Percentiles rank a stretch among this genome's conserved stretches.
phyloP scores from a whole-genome alignment of 306 rosid genomes.

The Ziziphus jujuba region DNA sequence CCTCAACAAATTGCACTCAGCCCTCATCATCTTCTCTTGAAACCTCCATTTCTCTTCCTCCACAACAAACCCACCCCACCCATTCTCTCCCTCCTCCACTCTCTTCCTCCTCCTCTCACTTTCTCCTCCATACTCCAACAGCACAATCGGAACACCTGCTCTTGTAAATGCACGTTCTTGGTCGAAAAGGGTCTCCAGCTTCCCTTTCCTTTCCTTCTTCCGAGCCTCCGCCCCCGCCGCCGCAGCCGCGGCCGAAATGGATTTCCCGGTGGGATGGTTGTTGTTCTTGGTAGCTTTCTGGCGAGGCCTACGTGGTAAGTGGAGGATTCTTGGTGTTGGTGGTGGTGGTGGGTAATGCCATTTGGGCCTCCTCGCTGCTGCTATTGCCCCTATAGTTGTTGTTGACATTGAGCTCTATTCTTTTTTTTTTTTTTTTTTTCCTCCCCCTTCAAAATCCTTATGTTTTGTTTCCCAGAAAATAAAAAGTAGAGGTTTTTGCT shows the following conservation, averaged over 20 bases:
- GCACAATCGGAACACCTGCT: conserved; percentile 43
- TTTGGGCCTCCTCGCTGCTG: conserved; percentile 54
- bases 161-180: conserved; percentile 41
- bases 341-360: conserved; percentile 78
- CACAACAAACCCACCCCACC: conserved; percentile 18
- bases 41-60: conserved; percentile 89
- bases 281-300: conserved; percentile 45
- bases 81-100: conserved; percentile 36
- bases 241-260: conserved; percentile 23
- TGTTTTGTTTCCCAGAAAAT: conserved; percentile 20
- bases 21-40: conserved; percentile 90
- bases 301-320: conserved; percentile 71
- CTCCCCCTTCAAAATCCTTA: too few species aligned
- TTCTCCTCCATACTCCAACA: conserved; percentile 40
- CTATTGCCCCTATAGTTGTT: conserved; percentile 27
- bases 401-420: conserved; percentile 35
- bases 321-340: conserved; percentile 78
- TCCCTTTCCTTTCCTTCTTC: conserved; percentile 34
- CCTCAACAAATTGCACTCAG: conserved; percentile 85
- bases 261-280: conserved; percentile 16
- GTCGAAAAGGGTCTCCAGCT: conserved; percentile 63
- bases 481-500: not conserved
- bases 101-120: conserved; percentile 57
- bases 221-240: too few species aligned
- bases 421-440: not conserved